Conservation (phyloP, 2,329 filamentous ascomycete species). For the Zasmidium citrigriseum region DNA sequence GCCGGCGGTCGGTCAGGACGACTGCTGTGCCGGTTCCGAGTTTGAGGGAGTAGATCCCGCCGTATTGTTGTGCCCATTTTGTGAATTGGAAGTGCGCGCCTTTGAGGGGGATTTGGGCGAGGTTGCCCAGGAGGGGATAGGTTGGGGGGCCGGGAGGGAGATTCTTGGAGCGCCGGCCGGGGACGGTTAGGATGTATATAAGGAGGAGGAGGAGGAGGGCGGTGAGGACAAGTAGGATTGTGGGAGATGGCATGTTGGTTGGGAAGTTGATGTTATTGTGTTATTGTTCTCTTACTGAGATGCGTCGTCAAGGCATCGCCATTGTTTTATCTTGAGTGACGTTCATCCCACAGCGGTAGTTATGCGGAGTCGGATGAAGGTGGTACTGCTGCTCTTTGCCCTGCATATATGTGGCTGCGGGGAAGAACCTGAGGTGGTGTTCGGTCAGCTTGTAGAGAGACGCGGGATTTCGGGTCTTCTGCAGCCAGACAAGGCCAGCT, state of each 20-base stretch:
- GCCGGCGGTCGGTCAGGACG: slow-evolving; percentile 43
- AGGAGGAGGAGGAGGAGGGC: slow-evolving; percentile 8
- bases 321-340: too few species aligned
- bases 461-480: background rate
- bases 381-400: background rate
- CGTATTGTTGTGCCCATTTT: slow-evolving; percentile 32
- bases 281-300: background rate
- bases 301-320: too few species aligned
- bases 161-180: slow-evolving; percentile 24
- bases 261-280: background rate
- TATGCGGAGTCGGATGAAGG: background rate
- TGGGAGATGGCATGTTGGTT: slow-evolving; percentile 1
- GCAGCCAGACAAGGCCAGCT: too few species aligned
- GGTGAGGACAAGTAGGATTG: too few species aligned
- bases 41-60: slow-evolving; percentile 38
- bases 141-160: slow-evolving; percentile 41
- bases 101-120: slow-evolving; percentile 41
- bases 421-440: background rate
- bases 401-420: background rate
- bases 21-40: slow-evolving; percentile 43
- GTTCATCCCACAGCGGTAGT: background rate
- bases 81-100: slow-evolving; percentile 34
- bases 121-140: slow-evolving; percentile 46
- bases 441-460: background rate
- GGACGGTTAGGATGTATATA: slow-evolving; percentile 17